Conservation (phyloP, 106 monocot species). For the Platanthera zijinensis region DNA sequence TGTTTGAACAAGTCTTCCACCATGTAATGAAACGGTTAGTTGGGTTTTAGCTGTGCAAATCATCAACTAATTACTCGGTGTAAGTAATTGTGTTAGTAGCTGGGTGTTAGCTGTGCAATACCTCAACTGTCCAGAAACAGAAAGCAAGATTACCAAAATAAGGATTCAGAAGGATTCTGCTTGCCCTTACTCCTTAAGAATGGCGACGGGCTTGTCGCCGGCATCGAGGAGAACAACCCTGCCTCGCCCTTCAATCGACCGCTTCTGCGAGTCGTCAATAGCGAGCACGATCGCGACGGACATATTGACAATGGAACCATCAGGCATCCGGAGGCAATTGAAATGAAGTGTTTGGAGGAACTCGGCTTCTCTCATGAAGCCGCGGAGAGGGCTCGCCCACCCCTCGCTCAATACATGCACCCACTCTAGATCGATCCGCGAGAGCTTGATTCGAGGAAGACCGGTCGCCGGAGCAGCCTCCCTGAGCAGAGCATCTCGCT, state of each 20-base stretch:
- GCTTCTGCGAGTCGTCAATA: slow-evolving; percentile 60
- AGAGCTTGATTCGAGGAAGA: slow-evolving; percentile 35
- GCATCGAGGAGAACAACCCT: slow-evolving; percentile 47
- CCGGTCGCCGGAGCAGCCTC: slow-evolving; percentile 42
- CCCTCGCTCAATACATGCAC: slow-evolving; percentile 88
- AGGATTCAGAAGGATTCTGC: not conserved
- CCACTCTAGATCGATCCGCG: slow-evolving; percentile 67
- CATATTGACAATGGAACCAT: slow-evolving; percentile 72
- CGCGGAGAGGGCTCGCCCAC: slow-evolving; percentile 82
- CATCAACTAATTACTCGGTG: too few species aligned
- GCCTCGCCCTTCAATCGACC: slow-evolving; percentile 38
- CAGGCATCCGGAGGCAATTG: slow-evolving; percentile 53
- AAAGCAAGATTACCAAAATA: not conserved
- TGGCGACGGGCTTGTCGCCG: slow-evolving; percentile 37
- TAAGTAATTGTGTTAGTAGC: too few species aligned
- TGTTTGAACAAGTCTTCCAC: too few species aligned
- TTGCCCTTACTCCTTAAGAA: slow-evolving; percentile 59
- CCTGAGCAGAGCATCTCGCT: slow-evolving; percentile 25
- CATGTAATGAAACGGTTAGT: too few species aligned
- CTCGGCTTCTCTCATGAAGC: slow-evolving; percentile 80
- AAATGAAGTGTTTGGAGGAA: slow-evolving; percentile 99
- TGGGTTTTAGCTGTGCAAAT: too few species aligned
- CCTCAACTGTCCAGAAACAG: not conserved
- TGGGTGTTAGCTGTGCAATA: not conserved
- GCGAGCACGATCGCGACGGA: slow-evolving; percentile 87